Base-by-base conservation (phyloP, 306 rosid genomes). In the Quercus variabilis region DNA sequence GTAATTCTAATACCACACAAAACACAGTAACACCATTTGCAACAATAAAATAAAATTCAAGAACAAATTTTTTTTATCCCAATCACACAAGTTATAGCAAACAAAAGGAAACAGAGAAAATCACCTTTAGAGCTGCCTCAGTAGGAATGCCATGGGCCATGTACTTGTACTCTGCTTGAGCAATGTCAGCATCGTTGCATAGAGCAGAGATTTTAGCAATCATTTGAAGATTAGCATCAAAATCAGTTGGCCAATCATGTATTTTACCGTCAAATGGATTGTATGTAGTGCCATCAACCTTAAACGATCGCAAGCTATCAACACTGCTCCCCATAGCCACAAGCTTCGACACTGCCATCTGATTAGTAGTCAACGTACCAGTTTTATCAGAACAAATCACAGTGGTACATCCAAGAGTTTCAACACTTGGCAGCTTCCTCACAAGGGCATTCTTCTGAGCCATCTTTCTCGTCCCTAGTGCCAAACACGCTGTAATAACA, bases 231-330 rank as follows among this genome's bases (percentile, higher is more conserved):
- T 92, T 92, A 43, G 89, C 80, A 86, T 92, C 97, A 91, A 92
- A 69, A 20, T 84, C 90, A 0, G 71, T 69, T 1, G 86, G 88
- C 97, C 93, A 92, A 76, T 85, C 88, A 20, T 80, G 88, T 71
- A 92, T 90, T 80, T 77, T 81, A 26, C 97, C 97, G 77, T 89
- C 97, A 19, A 69, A 30, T 28, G 97, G 97, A 82, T 82, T 92
- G 70, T 87, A 92, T 0, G 94, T 89, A 33, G 97, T 92, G 69
- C 97, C 97, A 25, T 89, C 97, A 83, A 92, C 97, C 80, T 81
- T 86, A 71, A 90, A 90, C 18, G 87, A 76, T 55, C 94, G 75
- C 7, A 90, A 80, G 1, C 77, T 74, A 20, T 81, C 86, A 19
- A 78, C 82, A 9, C 31, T 74, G 79, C 80, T 70, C 63, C 94